Evolutionary conservation across 306 rosid genomes (phyloP).

Genomic region (Prosopis cineraria): DNA sequence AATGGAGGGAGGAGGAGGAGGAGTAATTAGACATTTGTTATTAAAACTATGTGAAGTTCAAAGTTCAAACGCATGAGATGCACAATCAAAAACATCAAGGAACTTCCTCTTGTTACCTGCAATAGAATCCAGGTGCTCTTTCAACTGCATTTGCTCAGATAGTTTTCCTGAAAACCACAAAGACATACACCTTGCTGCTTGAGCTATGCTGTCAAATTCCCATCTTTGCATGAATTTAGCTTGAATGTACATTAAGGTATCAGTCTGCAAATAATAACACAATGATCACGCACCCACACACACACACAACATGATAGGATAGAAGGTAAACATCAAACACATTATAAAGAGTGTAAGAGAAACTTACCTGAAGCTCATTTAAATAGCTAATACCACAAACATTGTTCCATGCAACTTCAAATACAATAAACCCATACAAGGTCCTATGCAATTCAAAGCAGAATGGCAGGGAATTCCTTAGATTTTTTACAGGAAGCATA

Average conservation of each 20-base stretch:
- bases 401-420: constrained; percentile 76
- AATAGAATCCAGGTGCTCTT: constrained; percentile 67
- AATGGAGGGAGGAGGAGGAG: too few species aligned
- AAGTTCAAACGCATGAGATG: constrained; percentile 12
- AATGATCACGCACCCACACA: neutral
- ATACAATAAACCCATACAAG: constrained; percentile 82
- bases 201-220: constrained; percentile 92
- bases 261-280: constrained; percentile 59
- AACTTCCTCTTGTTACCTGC: constrained; percentile 50
- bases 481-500: constrained; percentile 78
- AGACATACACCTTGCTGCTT: constrained; percentile 69
- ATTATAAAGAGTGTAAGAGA: constrained; percentile 21
- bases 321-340: constrained; percentile 28
- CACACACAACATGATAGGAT: constrained; percentile 5
- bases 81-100: constrained; percentile 22
- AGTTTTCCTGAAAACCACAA: constrained; percentile 83
- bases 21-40: neutral
- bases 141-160: constrained; percentile 61
- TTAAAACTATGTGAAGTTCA: constrained; percentile 30
- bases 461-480: constrained; percentile 59
- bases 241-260: constrained; percentile 81
- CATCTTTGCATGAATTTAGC: constrained; percentile 82
- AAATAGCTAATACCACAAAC: constrained; percentile 90
- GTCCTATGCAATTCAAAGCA: constrained; percentile 79
- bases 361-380: constrained; percentile 85